A percentile compares a stretch with the other conserved stretches of the same genome.
Conservation (phyloP, 768 basidiomycete genomes). For the Mycena olivaceomarginata region DNA sequence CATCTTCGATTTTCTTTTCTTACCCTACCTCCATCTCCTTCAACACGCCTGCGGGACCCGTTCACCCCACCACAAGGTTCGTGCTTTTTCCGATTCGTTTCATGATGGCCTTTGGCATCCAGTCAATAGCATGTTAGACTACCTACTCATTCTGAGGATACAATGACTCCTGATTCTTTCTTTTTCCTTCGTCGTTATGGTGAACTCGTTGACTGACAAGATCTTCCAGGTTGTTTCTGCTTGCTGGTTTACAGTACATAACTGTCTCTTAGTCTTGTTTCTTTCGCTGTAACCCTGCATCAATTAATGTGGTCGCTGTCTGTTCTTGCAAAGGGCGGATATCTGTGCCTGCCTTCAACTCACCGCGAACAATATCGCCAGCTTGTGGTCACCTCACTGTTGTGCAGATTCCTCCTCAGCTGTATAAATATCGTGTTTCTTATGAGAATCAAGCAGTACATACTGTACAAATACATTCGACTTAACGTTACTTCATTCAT, state of each 20-base stretch:
- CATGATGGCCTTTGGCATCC: constrained; percentile 45
- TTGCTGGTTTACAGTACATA: background rate
- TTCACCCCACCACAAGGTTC: constrained; percentile 18
- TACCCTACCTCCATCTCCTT: background rate
- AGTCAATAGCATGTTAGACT: constrained; percentile 57
- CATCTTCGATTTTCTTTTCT: background rate
- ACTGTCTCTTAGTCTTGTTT: no score
- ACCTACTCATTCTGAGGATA: constrained; percentile 51
- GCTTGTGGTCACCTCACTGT: no score
- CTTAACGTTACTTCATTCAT: background rate
- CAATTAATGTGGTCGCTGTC: no score
- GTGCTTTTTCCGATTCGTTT: background rate
- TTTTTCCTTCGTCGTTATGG: constrained; percentile 18
- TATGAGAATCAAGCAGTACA: background rate
- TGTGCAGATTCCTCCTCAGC: no score
- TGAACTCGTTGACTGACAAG: background rate
- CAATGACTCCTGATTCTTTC: constrained; percentile 34
- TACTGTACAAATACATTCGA: constrained; percentile 6
- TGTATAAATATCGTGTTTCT: no score
- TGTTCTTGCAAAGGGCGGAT: no score
- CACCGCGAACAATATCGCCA: no score
- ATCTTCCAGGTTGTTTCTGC: background rate
- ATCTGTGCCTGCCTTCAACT: no score
- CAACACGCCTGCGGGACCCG: background rate
- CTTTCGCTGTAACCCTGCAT: no score